A percentile compares a stretch with the other conserved stretches of the same genome.
Conservation (phyloP, 177 flowering plant genomes). For the Vitis hybrid region DNA sequence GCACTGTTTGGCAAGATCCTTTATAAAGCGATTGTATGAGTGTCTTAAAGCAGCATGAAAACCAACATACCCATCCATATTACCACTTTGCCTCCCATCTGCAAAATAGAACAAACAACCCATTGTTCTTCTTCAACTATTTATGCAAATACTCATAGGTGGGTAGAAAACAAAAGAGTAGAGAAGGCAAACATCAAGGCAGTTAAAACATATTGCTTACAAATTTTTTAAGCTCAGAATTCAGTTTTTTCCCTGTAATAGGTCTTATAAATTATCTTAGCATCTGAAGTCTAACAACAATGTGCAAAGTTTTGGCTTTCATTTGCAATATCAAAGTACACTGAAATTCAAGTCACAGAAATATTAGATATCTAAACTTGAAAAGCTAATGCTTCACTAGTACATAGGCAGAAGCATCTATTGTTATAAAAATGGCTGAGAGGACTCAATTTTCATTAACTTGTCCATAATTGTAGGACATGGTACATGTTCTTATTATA, state of each 20-base stretch:
- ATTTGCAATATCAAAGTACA: neutral
- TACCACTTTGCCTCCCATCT: conserved; percentile 59
- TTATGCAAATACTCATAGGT: neutral
- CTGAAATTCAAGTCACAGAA: neutral
- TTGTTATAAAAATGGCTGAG: neutral
- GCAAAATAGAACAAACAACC: conserved; percentile 16
- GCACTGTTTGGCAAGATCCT: conserved; percentile 83
- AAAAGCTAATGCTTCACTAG: neutral
- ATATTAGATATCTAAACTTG: neutral
- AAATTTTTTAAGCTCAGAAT: neutral
- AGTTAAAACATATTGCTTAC: neutral
- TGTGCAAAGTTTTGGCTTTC: neutral
- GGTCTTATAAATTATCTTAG: too few relatives aligned
- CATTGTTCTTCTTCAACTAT: neutral
- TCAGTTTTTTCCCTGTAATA: neutral
- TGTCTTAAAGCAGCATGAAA: conserved; percentile 88
- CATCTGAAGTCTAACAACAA: too few relatives aligned
- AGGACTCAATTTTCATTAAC: neutral
- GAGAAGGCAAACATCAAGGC: neutral
- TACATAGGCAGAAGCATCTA: neutral
- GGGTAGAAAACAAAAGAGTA: neutral
- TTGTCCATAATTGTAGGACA: neutral
- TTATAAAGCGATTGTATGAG: conserved; percentile 69
- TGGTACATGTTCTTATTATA: neutral
- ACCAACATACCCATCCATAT: conserved; percentile 92